Percentiles rank a stretch among this genome's conserved stretches.
Conservation (phyloP, 768 basidiomycete genomes). For the Boletus bicolor region DNA sequence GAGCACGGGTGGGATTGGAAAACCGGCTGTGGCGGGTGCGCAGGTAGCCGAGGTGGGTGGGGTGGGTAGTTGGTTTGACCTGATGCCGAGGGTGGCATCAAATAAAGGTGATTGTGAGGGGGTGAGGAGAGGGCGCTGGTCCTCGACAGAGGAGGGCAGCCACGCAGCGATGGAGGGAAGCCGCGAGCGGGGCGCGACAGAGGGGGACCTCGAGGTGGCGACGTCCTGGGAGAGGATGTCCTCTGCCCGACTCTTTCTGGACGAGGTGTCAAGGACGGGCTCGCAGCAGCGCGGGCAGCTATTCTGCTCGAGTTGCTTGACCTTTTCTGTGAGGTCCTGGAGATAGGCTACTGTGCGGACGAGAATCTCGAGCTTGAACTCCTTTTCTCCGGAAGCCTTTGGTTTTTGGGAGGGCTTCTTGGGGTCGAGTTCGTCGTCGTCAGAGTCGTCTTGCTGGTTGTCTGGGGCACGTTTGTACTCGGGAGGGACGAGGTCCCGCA, state of each 20-base stretch:
- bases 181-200: constrained; percentile 29
- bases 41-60: constrained; percentile 57
- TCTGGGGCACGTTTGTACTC: constrained; percentile 40
- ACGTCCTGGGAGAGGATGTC: not conserved
- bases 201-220: constrained; percentile 3
- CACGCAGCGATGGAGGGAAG: constrained; percentile 70
- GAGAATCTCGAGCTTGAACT: constrained; percentile 91
- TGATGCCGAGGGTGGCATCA: constrained; percentile 23
- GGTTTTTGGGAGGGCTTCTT: constrained; percentile 30
- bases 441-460: constrained; percentile 29
- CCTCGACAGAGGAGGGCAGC: constrained; percentile 40
- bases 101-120: constrained; percentile 35
- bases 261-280: constrained; percentile 6
- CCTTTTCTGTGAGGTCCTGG: constrained; percentile 60
- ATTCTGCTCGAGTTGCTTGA: constrained; percentile 41
- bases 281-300: constrained; percentile 24
- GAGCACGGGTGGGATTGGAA: constrained; percentile 39
- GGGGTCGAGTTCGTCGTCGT: constrained; percentile 33
- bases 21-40: constrained; percentile 35
- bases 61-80: constrained; percentile 43
- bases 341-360: constrained; percentile 79
- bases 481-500: constrained; percentile 74
- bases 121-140: constrained; percentile 30
- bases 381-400: constrained; percentile 58
- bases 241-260: not conserved